Percentiles rank a stretch among this genome's conserved stretches.
Evolutionary conservation across 73 alveolate genomes (phyloP).

Genomic region (Urostyla sp.): DNA sequence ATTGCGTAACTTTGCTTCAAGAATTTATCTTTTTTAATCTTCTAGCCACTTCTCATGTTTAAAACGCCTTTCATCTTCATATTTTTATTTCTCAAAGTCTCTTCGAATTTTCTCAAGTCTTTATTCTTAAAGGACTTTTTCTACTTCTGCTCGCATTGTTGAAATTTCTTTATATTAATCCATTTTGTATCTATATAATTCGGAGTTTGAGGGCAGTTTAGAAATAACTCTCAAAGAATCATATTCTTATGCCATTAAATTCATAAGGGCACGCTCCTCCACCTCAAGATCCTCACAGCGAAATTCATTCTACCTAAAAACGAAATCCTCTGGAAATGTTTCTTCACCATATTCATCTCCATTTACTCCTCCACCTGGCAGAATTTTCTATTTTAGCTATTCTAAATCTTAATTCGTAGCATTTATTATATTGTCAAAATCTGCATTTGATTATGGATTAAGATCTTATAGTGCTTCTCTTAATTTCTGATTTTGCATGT

Average conservation of each 20-base stretch:
- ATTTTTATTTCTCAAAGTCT: slow-evolving; percentile 87
- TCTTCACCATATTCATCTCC: slow-evolving; percentile 50
- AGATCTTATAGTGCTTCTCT: slow-evolving; percentile 46
- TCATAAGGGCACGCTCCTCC: slow-evolving; percentile 89
- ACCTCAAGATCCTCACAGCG: slow-evolving; percentile 83
- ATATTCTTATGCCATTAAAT: slow-evolving; percentile 79
- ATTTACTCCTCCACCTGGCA: slow-evolving; percentile 49
- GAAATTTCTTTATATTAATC: slow-evolving; percentile 86
- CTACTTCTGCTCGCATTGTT: slow-evolving; percentile 86
- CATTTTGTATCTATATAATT: slow-evolving; percentile 85
- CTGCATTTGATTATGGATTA: not conserved
- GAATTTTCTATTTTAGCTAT: slow-evolving; percentile 22
- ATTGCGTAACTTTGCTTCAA: slow-evolving; percentile 78
- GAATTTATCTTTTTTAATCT: slow-evolving; percentile 79
- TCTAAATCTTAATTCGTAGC: slow-evolving; percentile 28
- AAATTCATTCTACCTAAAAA: slow-evolving; percentile 78
- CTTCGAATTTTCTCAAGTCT: slow-evolving; percentile 84
- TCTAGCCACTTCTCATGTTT: slow-evolving; percentile 91
- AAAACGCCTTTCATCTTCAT: slow-evolving; percentile 80
- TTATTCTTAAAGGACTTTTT: slow-evolving; percentile 86
- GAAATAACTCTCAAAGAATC: slow-evolving; percentile 82
- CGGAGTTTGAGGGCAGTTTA: slow-evolving; percentile 85
- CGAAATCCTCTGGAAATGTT: slow-evolving; percentile 69
- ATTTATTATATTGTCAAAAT: slow-evolving; percentile 32
- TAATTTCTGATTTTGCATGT: slow-evolving; percentile 23